phyloP scores from a whole-genome alignment of 179 eudicot species.

The Silene coronaria region DNA sequence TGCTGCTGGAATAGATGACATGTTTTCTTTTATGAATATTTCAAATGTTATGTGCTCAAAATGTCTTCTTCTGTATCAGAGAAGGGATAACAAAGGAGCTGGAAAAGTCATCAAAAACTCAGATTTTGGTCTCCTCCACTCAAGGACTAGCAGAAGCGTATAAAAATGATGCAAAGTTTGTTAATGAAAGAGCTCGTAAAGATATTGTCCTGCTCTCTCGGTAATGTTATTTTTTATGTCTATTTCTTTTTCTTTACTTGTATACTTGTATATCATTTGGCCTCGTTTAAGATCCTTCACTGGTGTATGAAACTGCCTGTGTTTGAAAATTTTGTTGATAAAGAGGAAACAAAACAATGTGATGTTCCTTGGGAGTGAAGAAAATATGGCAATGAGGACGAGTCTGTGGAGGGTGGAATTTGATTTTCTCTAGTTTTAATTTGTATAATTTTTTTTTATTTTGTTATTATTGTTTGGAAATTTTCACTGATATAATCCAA shows the following conservation, averaged over 20 bases:
- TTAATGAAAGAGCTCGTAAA: conserved; percentile 82
- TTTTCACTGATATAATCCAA: too few species aligned
- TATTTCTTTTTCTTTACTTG: neutral
- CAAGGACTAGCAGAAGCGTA: conserved; percentile 69
- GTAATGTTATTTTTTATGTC: conserved; percentile 32
- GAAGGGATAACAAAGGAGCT: conserved; percentile 30
- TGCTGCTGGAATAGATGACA: neutral
- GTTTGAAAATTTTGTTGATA: neutral
- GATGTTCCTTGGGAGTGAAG: too few species aligned
- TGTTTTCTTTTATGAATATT: neutral
- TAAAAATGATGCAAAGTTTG: conserved; percentile 76
- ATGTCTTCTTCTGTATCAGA: conserved; percentile 28
- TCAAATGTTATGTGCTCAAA: neutral
- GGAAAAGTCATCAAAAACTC: conserved; percentile 32
- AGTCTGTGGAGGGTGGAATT: too few species aligned
- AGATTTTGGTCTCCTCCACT: conserved; percentile 28
- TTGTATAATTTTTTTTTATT: too few species aligned
- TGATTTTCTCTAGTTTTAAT: too few species aligned
- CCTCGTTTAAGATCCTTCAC: neutral
- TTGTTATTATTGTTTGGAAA: too few species aligned
- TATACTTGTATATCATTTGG: neutral
- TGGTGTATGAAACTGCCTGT: neutral
- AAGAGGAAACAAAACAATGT: too few species aligned
- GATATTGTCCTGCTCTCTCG: conserved; percentile 89
- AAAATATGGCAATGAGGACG: too few species aligned